Evolutionary conservation across 2,329 filamentous ascomycete species (phyloP).

Genomic region (Colletotrichum scovillei): DNA sequence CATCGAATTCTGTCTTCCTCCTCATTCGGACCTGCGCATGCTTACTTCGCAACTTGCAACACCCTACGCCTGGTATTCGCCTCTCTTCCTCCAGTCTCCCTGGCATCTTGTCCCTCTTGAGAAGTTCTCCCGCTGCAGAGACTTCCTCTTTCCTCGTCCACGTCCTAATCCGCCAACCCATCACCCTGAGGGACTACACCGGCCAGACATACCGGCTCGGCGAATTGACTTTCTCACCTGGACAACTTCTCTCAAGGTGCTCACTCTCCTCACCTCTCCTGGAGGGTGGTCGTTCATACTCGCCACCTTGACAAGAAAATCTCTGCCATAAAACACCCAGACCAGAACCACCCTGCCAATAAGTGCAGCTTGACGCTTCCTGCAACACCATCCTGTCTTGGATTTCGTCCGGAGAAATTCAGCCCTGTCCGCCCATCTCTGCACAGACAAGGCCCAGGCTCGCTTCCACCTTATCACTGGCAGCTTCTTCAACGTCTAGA

Average conservation of each 20-base stretch:
- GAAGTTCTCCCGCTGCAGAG: conserved; percentile 9
- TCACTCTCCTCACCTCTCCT: background rate
- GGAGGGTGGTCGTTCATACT: background rate
- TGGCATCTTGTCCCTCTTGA: background rate
- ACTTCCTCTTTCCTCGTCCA: background rate
- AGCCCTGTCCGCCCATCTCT: background rate
- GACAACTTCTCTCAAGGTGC: conserved; percentile 27
- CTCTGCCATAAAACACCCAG: conserved; percentile 24
- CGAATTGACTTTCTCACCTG: background rate
- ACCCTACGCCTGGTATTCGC: background rate
- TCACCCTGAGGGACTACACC: background rate
- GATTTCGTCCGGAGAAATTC: background rate
- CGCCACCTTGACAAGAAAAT: background rate
- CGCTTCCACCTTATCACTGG: background rate
- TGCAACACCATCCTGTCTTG: conserved; percentile 9
- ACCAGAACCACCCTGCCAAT: background rate
- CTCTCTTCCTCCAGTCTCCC: background rate
- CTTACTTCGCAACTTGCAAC: background rate
- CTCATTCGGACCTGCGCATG: background rate
- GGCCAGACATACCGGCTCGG: background rate
- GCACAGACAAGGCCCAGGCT: background rate
- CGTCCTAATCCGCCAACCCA: background rate
- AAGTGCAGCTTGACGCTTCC: background rate
- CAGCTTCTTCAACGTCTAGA: background rate
- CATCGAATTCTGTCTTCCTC: background rate